Base-by-base conservation (phyloP, 768 basidiomycete genomes). In the Hemileccinum rubropunctum region DNA sequence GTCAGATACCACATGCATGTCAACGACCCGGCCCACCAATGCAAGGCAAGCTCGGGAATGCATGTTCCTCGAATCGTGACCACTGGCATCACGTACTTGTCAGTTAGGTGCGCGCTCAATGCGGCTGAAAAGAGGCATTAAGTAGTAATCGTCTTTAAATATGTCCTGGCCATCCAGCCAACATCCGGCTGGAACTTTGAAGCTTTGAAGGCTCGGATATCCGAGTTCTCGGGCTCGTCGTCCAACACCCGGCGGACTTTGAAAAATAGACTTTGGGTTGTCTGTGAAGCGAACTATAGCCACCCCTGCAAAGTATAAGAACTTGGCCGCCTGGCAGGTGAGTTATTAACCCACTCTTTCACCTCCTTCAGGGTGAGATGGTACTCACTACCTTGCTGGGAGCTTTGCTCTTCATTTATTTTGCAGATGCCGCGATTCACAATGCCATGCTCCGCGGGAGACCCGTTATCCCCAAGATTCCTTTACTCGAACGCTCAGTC, bases 401-500 rank as follows among this genome's bases (percentile, higher is more conserved):
- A 11, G 54, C 27, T 1, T 37, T 62, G 10, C 28, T 62, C 20
- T 42, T 30, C 33, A 18, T 52, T 21, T 48, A 54, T 5, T 38
- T 61, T 9, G 47, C 51, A 30, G 40, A 57, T 50, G 66, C 65
- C 2, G 61, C 58, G 0, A 45, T 65, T 42, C 43, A 40, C 20
- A 53, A 32, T 41, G 47, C 61, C 28, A 58, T 67, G 57, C 48
- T 58, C 2, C 64, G 56, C 14, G 59, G 54, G 3, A 48, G 40
- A 39, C 57, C 52, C 18, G 10, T 30, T 23, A 39, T 68, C 30
- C 55, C 61, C 11, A 26, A 13, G 17, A 15, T 66, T 41, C 10
- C 54, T 6, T 38, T 50, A 8, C 42, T 46, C 7, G 53, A 58
- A 17, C 54, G 40, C 30, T 14, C 35, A 0, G 34, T 59, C 32